Base-by-base conservation (phyloP, 768 basidiomycete genomes). In the Boletus rubroflammeus region DNA sequence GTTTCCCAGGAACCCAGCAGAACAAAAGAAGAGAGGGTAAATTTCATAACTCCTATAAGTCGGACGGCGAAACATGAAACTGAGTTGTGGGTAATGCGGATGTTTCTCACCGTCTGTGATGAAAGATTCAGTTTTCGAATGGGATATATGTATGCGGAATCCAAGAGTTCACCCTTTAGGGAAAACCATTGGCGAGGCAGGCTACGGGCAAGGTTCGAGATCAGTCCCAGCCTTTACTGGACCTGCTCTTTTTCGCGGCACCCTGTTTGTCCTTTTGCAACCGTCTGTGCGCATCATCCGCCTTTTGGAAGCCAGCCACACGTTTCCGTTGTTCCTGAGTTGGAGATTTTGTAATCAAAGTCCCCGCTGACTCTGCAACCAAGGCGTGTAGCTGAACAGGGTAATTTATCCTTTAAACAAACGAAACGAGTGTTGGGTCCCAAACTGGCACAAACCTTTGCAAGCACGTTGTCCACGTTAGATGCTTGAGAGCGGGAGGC, bases 401-500 rank as follows among this genome's bases (percentile, higher is more conserved):
- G 28, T 10, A 17, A 3, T 28, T n/a, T 25, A 25, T 25, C 23
- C 5, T 32, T 40, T 36, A 9, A n/a, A 19, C 9, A n/a, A 46
- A 40, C 14, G 6, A 47, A 31, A 26, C 8, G 13, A 23, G 47
- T 4, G 28, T 48, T 34, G n/a, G 23, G 47, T 36, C 0, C 9
- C 10, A 9, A 25, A 19, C 4, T 23, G 14, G 42, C 19, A 45
- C 52, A 15, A 40, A 83, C 90, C 76, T 89, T 91, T 5, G 71
- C 59, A 38, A 92, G 73, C 57, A 84, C 86, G 52, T 91, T 87
- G 10, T 86, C 81, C 17, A 90, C 70, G 57, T 91, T 93, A 62
- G 84, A 81, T 2, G 86, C 72, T 63, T 93, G 90, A 10, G 89
- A 90, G n/a, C 90, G 85, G 57, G 82, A 79, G 2, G 77, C 70